A percentile compares a stretch with the other conserved stretches of the same genome.
Conservation (phyloP, 208 protist genomes). For the Tritrichomonas musculus region DNA sequence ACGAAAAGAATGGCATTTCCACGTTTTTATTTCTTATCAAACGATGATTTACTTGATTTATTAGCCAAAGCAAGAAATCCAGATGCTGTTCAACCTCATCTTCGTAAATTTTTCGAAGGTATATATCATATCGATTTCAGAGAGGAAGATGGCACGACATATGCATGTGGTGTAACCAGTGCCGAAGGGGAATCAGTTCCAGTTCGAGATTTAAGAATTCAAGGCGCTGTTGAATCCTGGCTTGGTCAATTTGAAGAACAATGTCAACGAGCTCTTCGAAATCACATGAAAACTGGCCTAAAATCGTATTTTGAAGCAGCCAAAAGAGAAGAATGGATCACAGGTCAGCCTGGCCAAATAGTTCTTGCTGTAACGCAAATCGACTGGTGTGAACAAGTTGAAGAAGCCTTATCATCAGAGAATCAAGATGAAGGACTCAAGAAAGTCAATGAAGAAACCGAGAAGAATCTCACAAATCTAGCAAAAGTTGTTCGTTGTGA, state of each 20-base stretch:
- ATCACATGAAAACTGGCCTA: neutral
- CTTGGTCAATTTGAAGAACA: conserved; percentile 76
- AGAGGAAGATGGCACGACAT: conserved; percentile 30
- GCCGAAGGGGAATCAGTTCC: conserved; percentile 82
- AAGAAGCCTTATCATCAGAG: conserved; percentile 67
- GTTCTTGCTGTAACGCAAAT: conserved; percentile 79
- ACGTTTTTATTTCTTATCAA: conserved; percentile 64
- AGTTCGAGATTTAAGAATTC: conserved; percentile 75
- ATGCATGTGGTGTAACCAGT: conserved; percentile 65
- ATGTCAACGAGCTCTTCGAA: conserved; percentile 22
- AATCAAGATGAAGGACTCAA: conserved; percentile 91
- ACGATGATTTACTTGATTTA: conserved; percentile 88
- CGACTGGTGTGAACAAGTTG: conserved; percentile 75
- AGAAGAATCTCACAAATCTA: conserved; percentile 76
- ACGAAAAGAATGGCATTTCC: conserved; percentile 56
- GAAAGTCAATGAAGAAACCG: conserved; percentile 86
- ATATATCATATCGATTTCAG: conserved; percentile 37
- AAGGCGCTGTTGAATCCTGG: conserved; percentile 88
- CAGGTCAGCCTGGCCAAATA: conserved; percentile 76
- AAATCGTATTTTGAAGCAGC: conserved; percentile 47
- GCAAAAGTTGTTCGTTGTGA: conserved; percentile 78
- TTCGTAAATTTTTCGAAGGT: conserved; percentile 56
- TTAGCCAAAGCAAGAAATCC: conserved; percentile 66
- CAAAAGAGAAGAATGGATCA: conserved; percentile 72
- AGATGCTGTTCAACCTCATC: conserved; percentile 53